Base-by-base conservation (phyloP, 257 asterid species). In the Forsythia viridissima region DNA sequence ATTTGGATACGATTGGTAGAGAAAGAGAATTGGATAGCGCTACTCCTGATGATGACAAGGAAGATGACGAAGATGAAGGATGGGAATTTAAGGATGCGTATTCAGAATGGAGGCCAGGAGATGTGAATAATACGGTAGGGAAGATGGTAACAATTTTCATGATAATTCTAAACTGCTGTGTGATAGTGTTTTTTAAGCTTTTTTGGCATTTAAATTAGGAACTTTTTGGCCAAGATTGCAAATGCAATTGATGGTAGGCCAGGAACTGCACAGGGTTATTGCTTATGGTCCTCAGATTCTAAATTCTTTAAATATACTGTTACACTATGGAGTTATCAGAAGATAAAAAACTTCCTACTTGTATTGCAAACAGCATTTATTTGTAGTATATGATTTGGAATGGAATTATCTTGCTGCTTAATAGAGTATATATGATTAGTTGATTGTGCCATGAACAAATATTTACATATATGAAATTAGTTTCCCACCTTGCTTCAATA, bases 11-110 rank as follows among this genome's bases (percentile, higher is more conserved):
- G 77, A 82, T 82, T 79, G 84, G 78, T 66, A 76, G 77, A 36
- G 78, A 65, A 36, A 66, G 42, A 34, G 80, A 40, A 34, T 67
- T 69, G 43, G 75, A 74, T 41, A 79, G 36, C 39, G 41, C 80
- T 70, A 70, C 74, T 40, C 43, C 72, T 72, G 71, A 79, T 79
- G 73, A 38, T 46, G 82, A 66, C 66, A 76, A 74, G 20, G 80
- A 77, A n/a, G 90, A 75, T n/a, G 90, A 79, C 66, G 90, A 71
- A 48, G 94, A 83, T 41, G 90, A 85, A 48, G 92, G 89, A 57
- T 92, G 97, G 96, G 94, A 91, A 68, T 91, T 91, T 87, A 83
- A 91, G 90, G 93, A 85, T 69, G 96, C 96, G 71, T 42, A 55
- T 77, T 80, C 91, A 52, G 91, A 84, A 41, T 43, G 75, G 20